Base-by-base conservation (phyloP, 2,329 filamentous ascomycete genomes). In the Pseudogymnoascus sp. region DNA sequence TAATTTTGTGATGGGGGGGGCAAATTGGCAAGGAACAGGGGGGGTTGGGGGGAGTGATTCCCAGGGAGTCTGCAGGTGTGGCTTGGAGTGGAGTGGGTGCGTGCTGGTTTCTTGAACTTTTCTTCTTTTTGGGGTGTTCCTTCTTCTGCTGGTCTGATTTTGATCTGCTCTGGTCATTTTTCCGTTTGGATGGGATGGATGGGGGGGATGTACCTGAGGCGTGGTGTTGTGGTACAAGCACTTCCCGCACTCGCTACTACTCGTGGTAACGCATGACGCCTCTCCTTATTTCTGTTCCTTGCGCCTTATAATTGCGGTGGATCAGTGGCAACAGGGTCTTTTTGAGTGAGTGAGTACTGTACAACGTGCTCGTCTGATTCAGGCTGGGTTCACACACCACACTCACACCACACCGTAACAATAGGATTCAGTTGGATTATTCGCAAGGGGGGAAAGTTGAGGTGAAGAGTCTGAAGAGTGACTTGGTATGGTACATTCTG, bases 201-300 rank as follows among this genome's bases (percentile, higher is more conserved):
- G 37, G 37, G 25, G 25, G 2, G 39, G 39, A 43, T 43, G 41
- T 48, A 48, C 43, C 43, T 48, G 43, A 48, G 43, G 43, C 43
- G 43, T 48, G 43, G 43, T 48, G 43, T 25, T 48, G 43, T 48
- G 43, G 43, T 48, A 48, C 43, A 16, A 48, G 43, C 13, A 48
- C 21, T 23, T 10, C 28, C 7, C 28, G 28, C 8, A 21, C 2
- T 4, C 4, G 6, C 21, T 25, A 25, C 43, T 45, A 45, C 41
- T 45, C 41, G 43, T 48, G 21, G 43, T 48, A 31, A 48, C 21
- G 43, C 43, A 48, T 48, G 21, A 48, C 43, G 43, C 43, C 21
- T 48, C 43, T 48, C 43, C 19, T 48, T 48, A 48, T 48, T 48
- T 48, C 43, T 48, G 43, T 48, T 48, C 43, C 43, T 48, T 48